Conservation (phyloP, 148 eudicot genomes). For the Vaccinium darrowii region DNA sequence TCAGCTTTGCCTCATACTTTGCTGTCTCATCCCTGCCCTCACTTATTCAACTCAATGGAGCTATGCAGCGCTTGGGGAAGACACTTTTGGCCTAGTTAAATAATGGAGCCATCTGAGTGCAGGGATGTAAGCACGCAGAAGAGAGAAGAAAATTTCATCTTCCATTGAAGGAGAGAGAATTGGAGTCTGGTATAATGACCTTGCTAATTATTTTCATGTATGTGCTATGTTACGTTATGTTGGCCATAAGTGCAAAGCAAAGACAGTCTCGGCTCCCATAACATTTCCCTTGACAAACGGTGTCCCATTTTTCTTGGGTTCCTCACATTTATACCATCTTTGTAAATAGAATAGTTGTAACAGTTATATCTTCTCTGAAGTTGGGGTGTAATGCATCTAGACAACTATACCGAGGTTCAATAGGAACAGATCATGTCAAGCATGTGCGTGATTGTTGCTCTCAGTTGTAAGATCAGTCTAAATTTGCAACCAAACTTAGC, state of each 20-base stretch:
- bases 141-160: not conserved
- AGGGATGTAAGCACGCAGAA: not conserved
- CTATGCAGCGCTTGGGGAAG: not conserved
- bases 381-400: constrained; percentile 5
- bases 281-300: not conserved
- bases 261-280: not conserved
- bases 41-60: not conserved
- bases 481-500: not conserved
- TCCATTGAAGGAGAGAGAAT: not conserved
- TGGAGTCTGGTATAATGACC: not conserved
- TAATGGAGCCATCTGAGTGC: not conserved
- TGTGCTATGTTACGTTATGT: not conserved
- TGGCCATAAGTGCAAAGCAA: not conserved
- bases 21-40: not conserved
- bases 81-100: not conserved
- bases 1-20: not conserved
- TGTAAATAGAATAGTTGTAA: not conserved
- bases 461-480: not conserved
- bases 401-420: constrained; percentile 5
- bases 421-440: not conserved
- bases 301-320: not conserved
- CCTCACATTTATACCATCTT: not conserved
- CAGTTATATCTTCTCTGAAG: not conserved
- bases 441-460: constrained; percentile 1
- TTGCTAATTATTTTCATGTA: not conserved